Conservation (phyloP, 1,284 basidiomycete genomes). For the Pseudomicrostroma phylloplanum region DNA sequence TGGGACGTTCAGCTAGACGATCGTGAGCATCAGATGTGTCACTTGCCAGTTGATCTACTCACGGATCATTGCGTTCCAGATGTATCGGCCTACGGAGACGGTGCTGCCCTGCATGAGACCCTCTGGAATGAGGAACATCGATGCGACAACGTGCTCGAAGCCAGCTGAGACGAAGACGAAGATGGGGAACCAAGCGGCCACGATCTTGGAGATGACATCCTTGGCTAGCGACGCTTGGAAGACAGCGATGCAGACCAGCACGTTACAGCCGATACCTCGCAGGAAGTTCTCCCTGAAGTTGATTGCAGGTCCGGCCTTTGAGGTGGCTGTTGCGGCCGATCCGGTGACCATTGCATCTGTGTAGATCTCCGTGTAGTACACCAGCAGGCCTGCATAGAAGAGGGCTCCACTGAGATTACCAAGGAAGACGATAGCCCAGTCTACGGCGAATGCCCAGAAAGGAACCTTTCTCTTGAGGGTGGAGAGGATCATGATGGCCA, state of each 20-base stretch:
- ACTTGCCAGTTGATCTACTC: no score
- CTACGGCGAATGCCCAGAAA: conserved; percentile 34
- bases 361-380: conserved; percentile 31
- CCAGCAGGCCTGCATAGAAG: conserved; percentile 64
- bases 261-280: conserved; percentile 70
- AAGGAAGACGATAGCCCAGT: conserved; percentile 59
- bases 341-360: conserved; percentile 22
- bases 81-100: conserved; percentile 57
- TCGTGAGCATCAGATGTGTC: no score
- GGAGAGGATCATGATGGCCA: conserved; percentile 38
- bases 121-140: conserved; percentile 65
- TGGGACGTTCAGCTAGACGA: no score
- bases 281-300: conserved; percentile 60
- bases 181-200: conserved; percentile 69
- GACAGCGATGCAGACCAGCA: conserved; percentile 69
- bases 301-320: conserved; percentile 34
- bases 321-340: conserved; percentile 20
- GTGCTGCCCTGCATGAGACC: conserved; percentile 50
- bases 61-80: conserved; percentile 64
- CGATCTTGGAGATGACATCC: conserved; percentile 68
- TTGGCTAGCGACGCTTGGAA: conserved; percentile 70
- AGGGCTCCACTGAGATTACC: conserved; percentile 67
- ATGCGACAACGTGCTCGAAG: conserved; percentile 61
- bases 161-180: conserved; percentile 62
- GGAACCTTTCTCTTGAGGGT: conserved; percentile 35